A percentile compares a stretch with the other conserved stretches of the same genome.
phyloP scores from a whole-genome alignment of 2,329 filamentous ascomycete genomes.

The Fusarium sterilihyphosum region DNA sequence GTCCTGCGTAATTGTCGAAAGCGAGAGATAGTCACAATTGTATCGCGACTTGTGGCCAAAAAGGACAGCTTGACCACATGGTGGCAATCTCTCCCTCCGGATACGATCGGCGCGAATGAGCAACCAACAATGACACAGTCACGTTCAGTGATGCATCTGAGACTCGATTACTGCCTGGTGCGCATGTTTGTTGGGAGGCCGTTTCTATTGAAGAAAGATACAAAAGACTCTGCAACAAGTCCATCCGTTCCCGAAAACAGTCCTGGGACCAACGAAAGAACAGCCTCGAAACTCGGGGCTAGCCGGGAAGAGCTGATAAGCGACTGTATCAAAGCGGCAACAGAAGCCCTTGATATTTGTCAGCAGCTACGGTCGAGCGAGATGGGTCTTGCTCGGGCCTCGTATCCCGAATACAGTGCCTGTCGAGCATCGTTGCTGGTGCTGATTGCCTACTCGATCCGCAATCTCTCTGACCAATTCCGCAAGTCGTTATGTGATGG shows the following conservation, averaged over 20 bases:
- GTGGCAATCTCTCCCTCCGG: background rate
- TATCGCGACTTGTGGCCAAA: background rate
- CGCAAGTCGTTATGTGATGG: background rate
- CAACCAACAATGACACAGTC: background rate
- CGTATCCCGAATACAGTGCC: conserved; percentile 7
- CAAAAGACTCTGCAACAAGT: background rate
- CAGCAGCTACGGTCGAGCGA: background rate
- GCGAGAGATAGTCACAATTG: background rate
- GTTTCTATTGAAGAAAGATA: background rate
- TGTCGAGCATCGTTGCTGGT: conserved; percentile 1
- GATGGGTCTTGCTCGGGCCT: background rate
- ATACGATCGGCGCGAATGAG: background rate
- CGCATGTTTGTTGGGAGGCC: conserved; percentile 2
- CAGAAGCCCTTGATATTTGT: conserved; percentile 4
- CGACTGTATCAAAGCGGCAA: conserved; percentile 2
- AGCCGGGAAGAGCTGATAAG: conserved; percentile 2
- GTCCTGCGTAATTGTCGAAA: background rate
- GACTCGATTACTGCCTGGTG: background rate
- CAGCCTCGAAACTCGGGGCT: background rate
- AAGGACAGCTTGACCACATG: background rate
- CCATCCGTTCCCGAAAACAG: background rate
- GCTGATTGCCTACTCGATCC: conserved; percentile 7
- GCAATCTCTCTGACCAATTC: background rate
- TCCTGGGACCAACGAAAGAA: background rate
- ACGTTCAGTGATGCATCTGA: background rate